Evolutionary conservation across 306 rosid species (phyloP).

Genomic region (Dalbergia oliveri): DNA sequence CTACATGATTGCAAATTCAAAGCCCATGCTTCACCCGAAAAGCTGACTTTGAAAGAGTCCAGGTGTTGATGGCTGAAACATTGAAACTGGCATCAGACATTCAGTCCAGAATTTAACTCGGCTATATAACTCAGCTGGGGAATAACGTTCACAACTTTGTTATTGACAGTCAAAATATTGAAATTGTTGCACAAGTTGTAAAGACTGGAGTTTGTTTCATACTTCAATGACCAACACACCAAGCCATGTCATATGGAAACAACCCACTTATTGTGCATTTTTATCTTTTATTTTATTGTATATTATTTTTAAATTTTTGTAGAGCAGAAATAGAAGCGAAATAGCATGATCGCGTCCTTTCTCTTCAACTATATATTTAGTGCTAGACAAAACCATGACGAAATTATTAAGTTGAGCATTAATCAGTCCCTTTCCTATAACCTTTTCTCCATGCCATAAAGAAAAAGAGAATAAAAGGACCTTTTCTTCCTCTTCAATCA

Average conservation of each 20-base stretch:
- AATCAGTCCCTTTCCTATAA: conserved; percentile 44
- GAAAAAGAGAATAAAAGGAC: conserved; percentile 39
- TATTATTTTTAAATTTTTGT: background rate
- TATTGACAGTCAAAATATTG: conserved; percentile 3
- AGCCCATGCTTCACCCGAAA: conserved; percentile 48
- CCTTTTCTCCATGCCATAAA: conserved; percentile 44
- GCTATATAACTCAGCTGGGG: conserved; percentile 10
- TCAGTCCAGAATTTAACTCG: conserved; percentile 29
- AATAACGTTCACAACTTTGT: conserved; percentile 27
- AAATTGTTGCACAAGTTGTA: background rate
- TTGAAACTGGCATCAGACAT: conserved; percentile 37
- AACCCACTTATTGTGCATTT: conserved; percentile 29
- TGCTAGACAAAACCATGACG: conserved; percentile 38
- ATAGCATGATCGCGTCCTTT: conserved; percentile 28
- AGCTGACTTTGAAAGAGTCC: conserved; percentile 37
- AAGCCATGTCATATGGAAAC: conserved; percentile 30
- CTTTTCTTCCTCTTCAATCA: conserved; percentile 56
- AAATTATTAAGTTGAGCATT: conserved; percentile 40
- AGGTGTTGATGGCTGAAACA: conserved; percentile 44
- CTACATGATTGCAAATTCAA: conserved; percentile 44
- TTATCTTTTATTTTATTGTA: conserved; percentile 2
- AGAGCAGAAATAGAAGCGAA: conserved; percentile 42
- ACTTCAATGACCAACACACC: conserved; percentile 41
- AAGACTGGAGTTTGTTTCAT: conserved; percentile 5
- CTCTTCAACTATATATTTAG: conserved; percentile 38